Evolutionary conservation across 441 rosid species (phyloP), one percentile per base, ranked within the genome.

Genomic region (Geranium incanum): DNA sequence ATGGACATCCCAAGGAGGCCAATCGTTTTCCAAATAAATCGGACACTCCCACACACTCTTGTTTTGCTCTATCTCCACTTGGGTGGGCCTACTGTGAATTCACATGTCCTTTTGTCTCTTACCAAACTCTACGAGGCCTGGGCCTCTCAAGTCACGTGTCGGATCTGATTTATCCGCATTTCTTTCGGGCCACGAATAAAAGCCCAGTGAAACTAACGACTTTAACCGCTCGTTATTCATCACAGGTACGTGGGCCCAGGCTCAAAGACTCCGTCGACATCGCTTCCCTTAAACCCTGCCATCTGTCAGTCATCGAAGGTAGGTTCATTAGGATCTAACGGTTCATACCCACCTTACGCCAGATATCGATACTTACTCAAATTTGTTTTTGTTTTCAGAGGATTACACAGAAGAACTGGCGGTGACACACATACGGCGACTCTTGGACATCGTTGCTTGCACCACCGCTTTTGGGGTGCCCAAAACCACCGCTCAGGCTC

Each of bases 381-480:
- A 8, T 33, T 36, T 41, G 45, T 15, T 12, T 36, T 69, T 52
- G 50, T 23, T 75, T n/a, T 73, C 83, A 89, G 92, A 89, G 88
- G 90, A 87, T 45, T 89, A 87, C 67, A 84, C 85, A 7, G 87
- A 89, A 75, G 89, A 84, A 38, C 80, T 70, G 67, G 87, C 88
- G 62, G 74, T 85, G 66, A 80, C 84, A 39, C 92, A 87, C 80
- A 75, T 88, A 64, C 90, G 90, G 37, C 85, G 89, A 43, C 89
- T 89, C 55, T 86, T 89, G 19, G 95, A 89, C 83, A 86, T 89
- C 68, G 87, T 87, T 37, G 87, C 92, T 55, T 89, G 90, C 85
- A 79, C 95, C 70, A 85, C 83, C 73, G 80, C 80, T 68, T 89
- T 87, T 74, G 86, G 95, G 33, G 33, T 28, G 13, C 74, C 84